Percentiles rank a stretch among this genome's conserved stretches.
phyloP scores from a whole-genome alignment of 176 grass and related monocot species.

The Oryza glumipatula region DNA sequence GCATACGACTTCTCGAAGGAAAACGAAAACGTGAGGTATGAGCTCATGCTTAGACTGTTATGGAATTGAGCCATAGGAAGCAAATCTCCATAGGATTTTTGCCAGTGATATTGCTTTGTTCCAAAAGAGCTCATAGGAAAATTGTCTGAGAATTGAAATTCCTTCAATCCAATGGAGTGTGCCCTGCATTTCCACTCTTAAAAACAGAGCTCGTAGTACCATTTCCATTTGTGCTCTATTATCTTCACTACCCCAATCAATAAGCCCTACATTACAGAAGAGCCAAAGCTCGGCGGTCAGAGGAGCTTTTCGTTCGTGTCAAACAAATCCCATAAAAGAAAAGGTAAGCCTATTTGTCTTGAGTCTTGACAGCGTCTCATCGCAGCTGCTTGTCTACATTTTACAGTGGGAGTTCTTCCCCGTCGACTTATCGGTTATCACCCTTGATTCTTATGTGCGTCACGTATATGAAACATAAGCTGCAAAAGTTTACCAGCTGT shows the following conservation, averaged over 20 bases:
- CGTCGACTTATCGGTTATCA: conserved; percentile 10
- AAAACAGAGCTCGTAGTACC: neutral
- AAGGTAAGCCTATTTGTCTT: neutral
- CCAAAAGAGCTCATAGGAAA: too few relatives aligned
- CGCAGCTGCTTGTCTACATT: neutral
- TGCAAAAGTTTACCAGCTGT: conserved; percentile 48
- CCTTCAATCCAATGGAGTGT: too few relatives aligned
- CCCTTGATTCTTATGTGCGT: conserved; percentile 38
- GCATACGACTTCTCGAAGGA: too few relatives aligned
- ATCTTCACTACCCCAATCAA: neutral
- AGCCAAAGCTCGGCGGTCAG: neutral
- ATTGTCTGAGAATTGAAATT: too few relatives aligned
- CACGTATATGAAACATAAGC: conserved; percentile 89
- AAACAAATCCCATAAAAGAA: neutral
- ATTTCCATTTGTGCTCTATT: neutral
- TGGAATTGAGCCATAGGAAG: too few relatives aligned
- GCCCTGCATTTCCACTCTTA: too few relatives aligned
- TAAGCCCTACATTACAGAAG: neutral
- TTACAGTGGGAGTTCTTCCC: neutral
- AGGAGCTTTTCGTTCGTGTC: neutral
- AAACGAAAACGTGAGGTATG: too few relatives aligned
- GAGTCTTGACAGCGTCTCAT: neutral
- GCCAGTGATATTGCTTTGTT: too few relatives aligned
- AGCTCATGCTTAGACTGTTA: too few relatives aligned
- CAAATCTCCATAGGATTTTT: too few relatives aligned